Conservation (phyloP, 768 basidiomycete species). For the Kwoniella sp. region DNA sequence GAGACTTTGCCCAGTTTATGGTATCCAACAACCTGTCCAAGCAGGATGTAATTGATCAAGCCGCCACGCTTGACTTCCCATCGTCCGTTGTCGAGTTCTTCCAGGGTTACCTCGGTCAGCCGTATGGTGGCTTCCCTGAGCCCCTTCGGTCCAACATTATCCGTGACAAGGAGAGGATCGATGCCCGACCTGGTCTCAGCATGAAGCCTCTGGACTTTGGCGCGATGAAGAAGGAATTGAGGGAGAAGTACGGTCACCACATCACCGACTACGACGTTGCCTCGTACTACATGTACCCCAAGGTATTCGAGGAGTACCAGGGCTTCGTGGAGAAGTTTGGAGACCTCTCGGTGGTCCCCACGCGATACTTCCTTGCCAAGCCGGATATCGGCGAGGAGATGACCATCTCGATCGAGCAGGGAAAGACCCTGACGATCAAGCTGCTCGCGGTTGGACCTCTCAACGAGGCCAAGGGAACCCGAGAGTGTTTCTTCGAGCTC, state of each 20-base stretch:
- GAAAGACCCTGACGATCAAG: slow-evolving; percentile 93
- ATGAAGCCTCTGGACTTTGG: slow-evolving; percentile 88
- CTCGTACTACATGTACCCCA: slow-evolving; percentile 97
- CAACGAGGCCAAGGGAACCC: slow-evolving; percentile 81
- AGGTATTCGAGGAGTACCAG: slow-evolving; percentile 97
- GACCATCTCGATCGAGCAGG: slow-evolving; percentile 77
- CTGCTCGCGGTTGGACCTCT: slow-evolving; percentile 93
- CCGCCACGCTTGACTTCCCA: slow-evolving; percentile 92
- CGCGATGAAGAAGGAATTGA: slow-evolving; percentile 87
- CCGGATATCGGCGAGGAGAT: slow-evolving; percentile 91
- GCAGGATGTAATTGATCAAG: slow-evolving; percentile 76
- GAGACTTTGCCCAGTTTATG: slow-evolving; percentile 99
- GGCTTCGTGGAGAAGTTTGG: slow-evolving; percentile 93
- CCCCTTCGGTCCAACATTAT: slow-evolving; percentile 87
- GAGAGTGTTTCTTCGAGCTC: slow-evolving; percentile 98
- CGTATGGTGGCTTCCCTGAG: slow-evolving; percentile 97
- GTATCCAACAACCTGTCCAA: slow-evolving; percentile 87
- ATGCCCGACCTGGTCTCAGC: slow-evolving; percentile 84
- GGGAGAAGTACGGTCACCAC: slow-evolving; percentile 90
- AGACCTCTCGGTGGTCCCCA: slow-evolving; percentile 89
- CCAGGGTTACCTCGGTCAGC: slow-evolving; percentile 98
- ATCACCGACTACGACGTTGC: slow-evolving; percentile 90
- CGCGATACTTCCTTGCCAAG: slow-evolving; percentile 92
- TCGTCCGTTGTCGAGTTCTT: slow-evolving; percentile 79
- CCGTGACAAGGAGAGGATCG: slow-evolving; percentile 86